phyloP scores from a whole-genome alignment of 495 filamentous ascomycete species.

The Cryomyces minteri region DNA sequence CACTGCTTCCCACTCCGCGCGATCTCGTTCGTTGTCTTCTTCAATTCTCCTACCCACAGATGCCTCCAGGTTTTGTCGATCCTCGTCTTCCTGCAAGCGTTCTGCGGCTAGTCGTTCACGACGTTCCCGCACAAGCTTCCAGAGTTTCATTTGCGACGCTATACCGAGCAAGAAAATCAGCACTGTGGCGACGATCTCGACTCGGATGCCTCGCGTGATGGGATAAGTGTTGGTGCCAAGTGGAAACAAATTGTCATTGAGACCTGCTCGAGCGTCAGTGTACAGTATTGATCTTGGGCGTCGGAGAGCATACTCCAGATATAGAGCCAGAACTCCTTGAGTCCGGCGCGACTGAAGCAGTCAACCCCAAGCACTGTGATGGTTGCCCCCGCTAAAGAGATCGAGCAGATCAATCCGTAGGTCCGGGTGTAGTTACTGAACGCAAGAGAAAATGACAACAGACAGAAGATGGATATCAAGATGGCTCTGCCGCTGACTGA shows the following conservation, averaged over 20 bases:
- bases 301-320: constrained; percentile 77
- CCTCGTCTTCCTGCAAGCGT: constrained; percentile 33
- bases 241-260: constrained; percentile 70
- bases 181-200: constrained; percentile 65
- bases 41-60: constrained; percentile 49
- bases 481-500: constrained; percentile 41
- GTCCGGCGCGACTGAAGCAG: constrained; percentile 71
- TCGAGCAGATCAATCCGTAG: constrained; percentile 56
- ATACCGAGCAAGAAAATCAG: constrained; percentile 57
- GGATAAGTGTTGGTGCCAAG: constrained; percentile 60
- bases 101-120: constrained; percentile 40
- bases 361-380: constrained; percentile 69
- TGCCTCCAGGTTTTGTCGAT: constrained; percentile 51
- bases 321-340: constrained; percentile 94
- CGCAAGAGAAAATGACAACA: constrained; percentile 48
- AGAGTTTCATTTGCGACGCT: constrained; percentile 69
- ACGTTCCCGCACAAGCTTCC: constrained; percentile 68
- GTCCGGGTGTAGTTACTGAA: constrained; percentile 63
- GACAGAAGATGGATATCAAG: constrained; percentile 56
- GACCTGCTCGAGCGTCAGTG: constrained; percentile 22
- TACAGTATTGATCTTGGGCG: constrained; percentile 2
- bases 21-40: constrained; percentile 44
- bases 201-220: constrained; percentile 67
- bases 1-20: constrained; percentile 60
- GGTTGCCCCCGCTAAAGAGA: constrained; percentile 69